Conservation (phyloP, 139 green algal species). For the Tetraselmis chui region DNA sequence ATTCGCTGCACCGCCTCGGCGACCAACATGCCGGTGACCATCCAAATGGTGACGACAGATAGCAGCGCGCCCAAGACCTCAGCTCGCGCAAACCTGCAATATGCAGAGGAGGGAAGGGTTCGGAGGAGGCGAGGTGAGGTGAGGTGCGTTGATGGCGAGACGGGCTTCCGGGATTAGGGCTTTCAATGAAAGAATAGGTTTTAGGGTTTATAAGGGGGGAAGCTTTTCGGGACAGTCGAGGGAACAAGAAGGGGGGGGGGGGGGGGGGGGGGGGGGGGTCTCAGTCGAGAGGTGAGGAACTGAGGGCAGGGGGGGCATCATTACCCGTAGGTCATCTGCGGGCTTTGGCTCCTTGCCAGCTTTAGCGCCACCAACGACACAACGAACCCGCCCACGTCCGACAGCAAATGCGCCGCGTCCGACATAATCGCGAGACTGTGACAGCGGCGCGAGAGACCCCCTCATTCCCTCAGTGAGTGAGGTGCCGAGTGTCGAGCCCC, state of each 20-base stretch:
- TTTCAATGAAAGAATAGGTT: too few relatives aligned
- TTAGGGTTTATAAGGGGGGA: too few relatives aligned
- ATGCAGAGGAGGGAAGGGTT: too few relatives aligned
- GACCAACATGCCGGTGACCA: conserved; percentile 82
- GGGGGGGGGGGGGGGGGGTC: too few relatives aligned
- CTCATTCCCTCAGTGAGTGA: not conserved
- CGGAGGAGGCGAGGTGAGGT: too few relatives aligned
- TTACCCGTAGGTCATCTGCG: not conserved
- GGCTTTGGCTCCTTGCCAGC: not conserved
- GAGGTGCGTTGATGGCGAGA: too few relatives aligned
- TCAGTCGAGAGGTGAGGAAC: not conserved
- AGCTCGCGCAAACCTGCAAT: conserved; percentile 29
- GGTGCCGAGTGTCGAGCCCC: not conserved
- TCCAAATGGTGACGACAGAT: conserved; percentile 79
- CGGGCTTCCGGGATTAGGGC: too few relatives aligned
- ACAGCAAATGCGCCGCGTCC: conserved; percentile 92
- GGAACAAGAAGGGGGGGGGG: too few relatives aligned
- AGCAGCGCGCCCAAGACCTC: conserved; percentile 87
- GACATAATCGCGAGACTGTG: conserved; percentile 87
- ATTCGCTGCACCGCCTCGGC: conserved; percentile 74
- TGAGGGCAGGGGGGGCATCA: too few relatives aligned
- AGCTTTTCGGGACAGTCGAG: too few relatives aligned
- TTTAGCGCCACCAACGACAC: conserved; percentile 68
- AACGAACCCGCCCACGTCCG: conserved; percentile 76
- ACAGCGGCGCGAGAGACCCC: not conserved